Base-by-base conservation (phyloP, 1,284 basidiomycete species). In the Cryptococcus sp. region DNA sequence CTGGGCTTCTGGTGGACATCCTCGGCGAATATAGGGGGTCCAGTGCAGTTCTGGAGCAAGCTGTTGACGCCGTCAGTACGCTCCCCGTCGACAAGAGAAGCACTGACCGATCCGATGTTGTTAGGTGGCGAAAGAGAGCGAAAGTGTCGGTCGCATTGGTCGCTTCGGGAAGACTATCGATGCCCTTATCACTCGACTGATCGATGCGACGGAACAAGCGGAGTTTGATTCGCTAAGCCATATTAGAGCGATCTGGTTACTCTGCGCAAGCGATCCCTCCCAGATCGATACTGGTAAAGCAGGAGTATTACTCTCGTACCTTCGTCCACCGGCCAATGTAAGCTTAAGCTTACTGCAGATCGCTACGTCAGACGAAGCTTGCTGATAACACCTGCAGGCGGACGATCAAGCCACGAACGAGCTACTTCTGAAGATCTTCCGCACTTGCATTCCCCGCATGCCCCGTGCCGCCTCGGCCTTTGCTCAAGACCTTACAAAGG, bases 391-490 rank as follows among this genome's bases (percentile, higher is more conserved):
- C 19, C n/a, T 22, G 2, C 67, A 95, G 92, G 53, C 81, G 1
- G 93, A 97, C 56, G 93, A 98, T 64, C 84, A 91, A 64, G 80
- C 84, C 0, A 88, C 88, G 1, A 87, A 88, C 1, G 91, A 94
- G 73, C 89, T 90, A 70, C 77, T 97, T 1, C 83, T 98, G 27
- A 88, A 88, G 63, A 91, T 96, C 50, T 98, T 96, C 80, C 84
- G 88, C 47, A 84, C 84, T 16, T 89, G 88, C 8, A 87, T 97
- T 47, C 91, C 91, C 0, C 83, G 87, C 63, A 88, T 97, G 87
- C 90, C 93, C 0, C 89, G 88, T 76, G 91, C 93, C 0, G 85
- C 90, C 0, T 83, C 86, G 2, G 92, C 88, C 58, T 93, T 97
- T 70, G 91, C 91, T 1, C 85, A 89, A 52, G 89, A 91, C 50